Evolutionary conservation across 2,329 filamentous ascomycete genomes (phyloP).

Genomic region (Grosmannia clavigera): DNA sequence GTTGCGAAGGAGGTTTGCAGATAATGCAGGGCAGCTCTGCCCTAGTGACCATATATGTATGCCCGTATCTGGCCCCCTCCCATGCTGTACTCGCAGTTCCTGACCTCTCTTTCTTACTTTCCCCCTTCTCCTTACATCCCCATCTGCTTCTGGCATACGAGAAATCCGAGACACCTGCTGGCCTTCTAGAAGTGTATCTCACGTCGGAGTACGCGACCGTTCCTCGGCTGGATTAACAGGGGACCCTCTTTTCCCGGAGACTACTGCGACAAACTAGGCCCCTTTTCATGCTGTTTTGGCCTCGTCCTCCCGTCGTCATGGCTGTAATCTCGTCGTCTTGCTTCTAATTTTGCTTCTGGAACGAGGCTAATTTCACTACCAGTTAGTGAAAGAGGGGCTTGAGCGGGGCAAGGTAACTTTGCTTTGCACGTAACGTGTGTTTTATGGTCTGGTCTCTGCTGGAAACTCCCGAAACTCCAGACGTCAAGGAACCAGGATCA

Average conservation of each 20-base stretch:
- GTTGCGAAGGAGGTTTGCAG: neutral
- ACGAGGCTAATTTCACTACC: neutral
- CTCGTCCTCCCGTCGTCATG: neutral
- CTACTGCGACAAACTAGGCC: neutral
- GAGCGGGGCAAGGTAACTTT: neutral
- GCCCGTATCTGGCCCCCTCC: neutral
- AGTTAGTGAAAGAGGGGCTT: neutral
- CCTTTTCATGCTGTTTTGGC: neutral
- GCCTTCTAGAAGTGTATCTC: neutral
- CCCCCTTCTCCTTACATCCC: neutral
- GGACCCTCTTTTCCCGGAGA: neutral
- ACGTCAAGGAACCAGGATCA: conserved; percentile 12
- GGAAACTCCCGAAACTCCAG: conserved; percentile 12
- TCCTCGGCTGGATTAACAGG: neutral
- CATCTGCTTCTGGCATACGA: no score
- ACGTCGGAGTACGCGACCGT: neutral
- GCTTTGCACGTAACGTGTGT: neutral
- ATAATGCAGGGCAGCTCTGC: neutral
- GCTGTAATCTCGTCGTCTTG: neutral
- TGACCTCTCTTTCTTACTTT: neutral
- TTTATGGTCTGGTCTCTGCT: neutral
- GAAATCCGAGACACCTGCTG: neutral
- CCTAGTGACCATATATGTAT: no score
- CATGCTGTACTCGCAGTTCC: neutral
- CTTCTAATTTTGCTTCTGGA: neutral